These are phyloP conservation scores for Paragyromitra xinjiangensis DNA, from an alignment of 495 filamentous ascomycete species.

Conservation along the genomic window DNA sequence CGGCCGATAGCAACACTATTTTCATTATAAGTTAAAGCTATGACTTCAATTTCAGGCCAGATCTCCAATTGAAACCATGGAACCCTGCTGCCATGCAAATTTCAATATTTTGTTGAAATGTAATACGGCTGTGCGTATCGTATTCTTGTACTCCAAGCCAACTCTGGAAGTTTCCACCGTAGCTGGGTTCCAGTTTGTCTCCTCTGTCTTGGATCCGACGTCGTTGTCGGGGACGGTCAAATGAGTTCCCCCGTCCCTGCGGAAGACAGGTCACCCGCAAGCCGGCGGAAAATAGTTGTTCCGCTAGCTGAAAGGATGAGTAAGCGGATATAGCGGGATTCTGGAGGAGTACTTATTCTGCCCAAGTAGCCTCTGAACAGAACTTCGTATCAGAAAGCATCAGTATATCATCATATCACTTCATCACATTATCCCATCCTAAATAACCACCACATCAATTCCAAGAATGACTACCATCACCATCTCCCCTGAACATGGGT, in stretches of 20 bases:
- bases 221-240: constrained; percentile 8
- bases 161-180: background rate
- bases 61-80: background rate
- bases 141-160: background rate
- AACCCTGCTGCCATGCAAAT: background rate
- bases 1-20: constrained; percentile 1
- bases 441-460: background rate
- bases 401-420: constrained; percentile 8
- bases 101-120: background rate
- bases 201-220: background rate
- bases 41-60: background rate
- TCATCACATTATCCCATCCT: too few species aligned
- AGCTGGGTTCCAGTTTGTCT: background rate
- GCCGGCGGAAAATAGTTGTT: constrained; percentile 23
- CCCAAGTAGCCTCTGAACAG: constrained; percentile 13
- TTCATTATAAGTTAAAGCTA: background rate
- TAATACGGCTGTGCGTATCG: background rate
- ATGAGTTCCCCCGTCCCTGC: constrained; percentile 11
- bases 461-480: constrained; percentile 56
- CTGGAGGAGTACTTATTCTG: constrained; percentile 37
- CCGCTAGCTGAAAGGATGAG: constrained; percentile 19
- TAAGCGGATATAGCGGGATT: constrained; percentile 11
- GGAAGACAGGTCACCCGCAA: constrained; percentile 18
- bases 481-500: constrained; percentile 66
- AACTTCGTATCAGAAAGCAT: constrained; percentile 23